These are phyloP conservation scores for Actinidia chinensis DNA, from an alignment of 179 eudicot genomes.

Conservation along the genomic window DNA sequence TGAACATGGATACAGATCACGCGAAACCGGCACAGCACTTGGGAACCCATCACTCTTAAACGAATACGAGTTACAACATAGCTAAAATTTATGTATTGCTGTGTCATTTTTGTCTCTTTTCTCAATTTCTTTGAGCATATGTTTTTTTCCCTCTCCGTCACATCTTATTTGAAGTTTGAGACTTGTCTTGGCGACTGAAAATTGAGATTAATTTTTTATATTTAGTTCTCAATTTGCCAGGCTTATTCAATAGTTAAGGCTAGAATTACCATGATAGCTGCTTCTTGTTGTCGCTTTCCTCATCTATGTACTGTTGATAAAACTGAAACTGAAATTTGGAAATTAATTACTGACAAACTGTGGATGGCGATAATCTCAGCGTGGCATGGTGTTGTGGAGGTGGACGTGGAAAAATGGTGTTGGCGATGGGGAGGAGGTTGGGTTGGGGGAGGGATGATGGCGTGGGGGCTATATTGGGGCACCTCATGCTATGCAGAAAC, in stretches of 20 bases:
- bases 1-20: background rate
- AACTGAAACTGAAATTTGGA: no score
- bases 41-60: no score
- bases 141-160: background rate
- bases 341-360: no score
- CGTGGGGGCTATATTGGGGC: no score
- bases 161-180: background rate
- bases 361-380: no score
- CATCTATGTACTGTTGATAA: background rate
- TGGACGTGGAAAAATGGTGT: no score
- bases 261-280: background rate
- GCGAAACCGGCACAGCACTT: background rate
- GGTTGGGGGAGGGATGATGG: no score
- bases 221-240: background rate
- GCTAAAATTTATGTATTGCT: background rate
- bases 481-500: no score
- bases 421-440: no score
- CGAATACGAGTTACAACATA: no score
- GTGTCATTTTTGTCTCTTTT: background rate
- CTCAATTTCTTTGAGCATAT: background rate
- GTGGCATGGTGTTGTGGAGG: no score
- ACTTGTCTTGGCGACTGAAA: background rate
- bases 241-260: background rate
- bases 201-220: background rate
- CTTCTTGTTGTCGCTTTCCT: conserved; percentile 3